These are phyloP conservation scores for Mikania micrantha DNA, from an alignment of 129 eudicot species.

Conservation along the genomic window DNA sequence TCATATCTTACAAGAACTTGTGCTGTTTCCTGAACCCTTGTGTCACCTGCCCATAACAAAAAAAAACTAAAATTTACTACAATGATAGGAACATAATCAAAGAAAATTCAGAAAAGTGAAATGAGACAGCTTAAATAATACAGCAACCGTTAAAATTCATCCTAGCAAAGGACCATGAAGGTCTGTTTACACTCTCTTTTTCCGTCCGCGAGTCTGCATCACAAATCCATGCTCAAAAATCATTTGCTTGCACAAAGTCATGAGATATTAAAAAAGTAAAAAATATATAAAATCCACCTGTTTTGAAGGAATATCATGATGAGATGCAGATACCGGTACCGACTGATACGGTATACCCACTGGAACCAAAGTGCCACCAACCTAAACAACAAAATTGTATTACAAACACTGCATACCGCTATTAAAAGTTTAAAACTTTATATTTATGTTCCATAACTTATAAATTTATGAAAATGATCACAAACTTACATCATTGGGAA, in stretches of 20 bases:
- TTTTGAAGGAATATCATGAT: slow-evolving; percentile 12
- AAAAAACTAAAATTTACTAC: neutral
- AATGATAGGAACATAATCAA: neutral
- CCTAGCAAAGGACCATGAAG: slow-evolving; percentile 4
- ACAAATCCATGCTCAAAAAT: neutral
- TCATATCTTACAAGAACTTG: slow-evolving; percentile 7
- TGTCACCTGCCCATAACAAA: neutral
- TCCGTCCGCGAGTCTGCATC: slow-evolving; percentile 35
- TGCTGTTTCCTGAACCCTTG: neutral
- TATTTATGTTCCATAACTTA: neutral
- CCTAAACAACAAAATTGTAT: slow-evolving; percentile 1
- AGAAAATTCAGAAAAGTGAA: neutral
- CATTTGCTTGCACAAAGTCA: neutral
- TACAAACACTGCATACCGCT: neutral
- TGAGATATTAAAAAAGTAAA: neutral
- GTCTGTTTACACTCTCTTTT: slow-evolving; percentile 14
- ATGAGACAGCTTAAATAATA: neutral
- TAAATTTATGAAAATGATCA: neutral
- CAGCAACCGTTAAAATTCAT: neutral
- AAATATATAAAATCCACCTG: slow-evolving; percentile 6
- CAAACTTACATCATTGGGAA: slow-evolving; percentile 20
- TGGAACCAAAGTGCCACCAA: slow-evolving; percentile 14
- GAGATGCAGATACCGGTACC: slow-evolving; percentile 9
- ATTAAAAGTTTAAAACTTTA: neutral
- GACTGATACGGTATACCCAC: slow-evolving; percentile 15